These are phyloP conservation scores for Sporothrix curviconia DNA, from an alignment of 2,329 filamentous ascomycete species.

Conservation along the genomic window DNA sequence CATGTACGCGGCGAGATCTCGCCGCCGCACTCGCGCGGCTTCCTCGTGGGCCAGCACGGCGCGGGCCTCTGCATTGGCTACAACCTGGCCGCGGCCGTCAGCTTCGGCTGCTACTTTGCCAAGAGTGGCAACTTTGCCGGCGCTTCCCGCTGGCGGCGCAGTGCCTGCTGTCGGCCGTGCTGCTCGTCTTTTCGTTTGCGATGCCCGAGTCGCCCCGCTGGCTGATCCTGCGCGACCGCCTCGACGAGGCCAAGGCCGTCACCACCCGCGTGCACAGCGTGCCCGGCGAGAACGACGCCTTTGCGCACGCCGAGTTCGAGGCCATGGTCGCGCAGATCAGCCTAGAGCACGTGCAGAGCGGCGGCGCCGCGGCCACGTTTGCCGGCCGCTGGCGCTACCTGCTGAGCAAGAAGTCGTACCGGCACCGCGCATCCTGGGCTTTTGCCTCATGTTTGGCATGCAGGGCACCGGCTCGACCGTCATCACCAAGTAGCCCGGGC, in stretches of 20 bases:
- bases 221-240: conserved; percentile 30
- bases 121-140: conserved; percentile 24
- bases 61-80: neutral
- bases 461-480: conserved; percentile 4
- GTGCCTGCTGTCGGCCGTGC: conserved; percentile 33
- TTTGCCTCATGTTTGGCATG: conserved; percentile 10
- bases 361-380: neutral
- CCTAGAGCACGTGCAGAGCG: neutral
- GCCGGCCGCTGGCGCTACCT: conserved; percentile 7
- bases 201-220: conserved; percentile 36
- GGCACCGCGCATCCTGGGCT: conserved; percentile 6
- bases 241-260: conserved; percentile 34
- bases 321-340: conserved; percentile 19
- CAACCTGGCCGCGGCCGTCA: conserved; percentile 26
- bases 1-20: conserved; percentile 7
- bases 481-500: neutral
- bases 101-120: conserved; percentile 38
- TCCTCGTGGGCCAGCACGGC: conserved; percentile 1
- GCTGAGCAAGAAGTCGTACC: conserved; percentile 3
- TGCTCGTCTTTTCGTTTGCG: conserved; percentile 21
- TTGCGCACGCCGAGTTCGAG: conserved; percentile 17
- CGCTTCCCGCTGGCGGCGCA: conserved; percentile 38
- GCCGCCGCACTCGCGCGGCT: neutral
- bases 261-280: conserved; percentile 25
- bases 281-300: conserved; percentile 21